Conservation (phyloP, 495 filamentous ascomycete species). For the Schizothecium vesticola region DNA sequence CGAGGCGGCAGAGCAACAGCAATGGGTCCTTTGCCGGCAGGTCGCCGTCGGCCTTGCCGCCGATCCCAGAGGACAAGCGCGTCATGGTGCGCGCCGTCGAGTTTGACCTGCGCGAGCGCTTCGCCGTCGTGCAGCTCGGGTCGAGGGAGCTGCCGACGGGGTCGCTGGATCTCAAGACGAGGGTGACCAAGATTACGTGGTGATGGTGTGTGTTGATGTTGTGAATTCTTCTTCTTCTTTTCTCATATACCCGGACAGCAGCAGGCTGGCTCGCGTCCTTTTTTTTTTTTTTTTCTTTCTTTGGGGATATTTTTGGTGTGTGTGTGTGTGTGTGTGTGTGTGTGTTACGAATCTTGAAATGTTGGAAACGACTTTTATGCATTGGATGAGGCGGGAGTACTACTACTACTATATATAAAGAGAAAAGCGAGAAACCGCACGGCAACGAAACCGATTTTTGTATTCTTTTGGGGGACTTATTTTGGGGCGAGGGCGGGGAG, state of each 20-base stretch:
- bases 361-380: neutral
- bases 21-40: conserved; percentile 6
- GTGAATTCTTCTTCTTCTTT: neutral
- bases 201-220: conserved; percentile 18
- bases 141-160: conserved; percentile 45
- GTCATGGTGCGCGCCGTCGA: conserved; percentile 52
- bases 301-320: neutral
- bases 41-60: neutral
- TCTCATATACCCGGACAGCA: conserved; percentile 10
- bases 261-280: neutral
- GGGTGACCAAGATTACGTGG: conserved; percentile 42
- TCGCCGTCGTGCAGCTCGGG: conserved; percentile 45
- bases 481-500: neutral
- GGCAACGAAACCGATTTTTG: neutral
- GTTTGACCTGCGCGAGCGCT: conserved; percentile 46
- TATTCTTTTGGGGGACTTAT: neutral
- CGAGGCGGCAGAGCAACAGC: conserved; percentile 28
- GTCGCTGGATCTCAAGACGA: conserved; percentile 39
- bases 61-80: conserved; percentile 43
- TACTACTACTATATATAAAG: neutral
- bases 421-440: neutral
- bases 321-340: no score
- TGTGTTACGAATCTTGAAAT: neutral
- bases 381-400: neutral
- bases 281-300: neutral